Conservation (phyloP, 1,139 yeast species). For the Taiozyma sp. region DNA sequence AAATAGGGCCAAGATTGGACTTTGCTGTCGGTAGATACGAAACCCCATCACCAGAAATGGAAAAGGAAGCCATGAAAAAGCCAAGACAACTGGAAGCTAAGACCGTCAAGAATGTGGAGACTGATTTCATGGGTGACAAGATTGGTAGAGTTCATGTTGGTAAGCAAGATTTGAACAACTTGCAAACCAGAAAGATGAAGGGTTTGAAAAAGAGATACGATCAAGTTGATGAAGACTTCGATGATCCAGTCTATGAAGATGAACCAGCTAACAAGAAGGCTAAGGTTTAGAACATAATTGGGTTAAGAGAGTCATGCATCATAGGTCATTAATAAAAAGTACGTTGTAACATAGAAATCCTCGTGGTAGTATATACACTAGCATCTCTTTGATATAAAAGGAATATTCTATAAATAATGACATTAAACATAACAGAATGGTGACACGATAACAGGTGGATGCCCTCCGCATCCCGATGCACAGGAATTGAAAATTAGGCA, state of each 20-base stretch:
- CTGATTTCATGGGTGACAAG: conserved; percentile 93
- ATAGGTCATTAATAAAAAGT: neutral
- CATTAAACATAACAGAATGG: neutral
- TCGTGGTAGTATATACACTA: neutral
- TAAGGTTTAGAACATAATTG: conserved; percentile 22
- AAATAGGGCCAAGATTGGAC: conserved; percentile 94
- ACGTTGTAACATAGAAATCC: neutral
- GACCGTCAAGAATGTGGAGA: conserved; percentile 84
- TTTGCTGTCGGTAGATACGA: conserved; percentile 87
- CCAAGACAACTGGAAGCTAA: conserved; percentile 82
- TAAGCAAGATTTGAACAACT: conserved; percentile 82
- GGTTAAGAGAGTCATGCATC: neutral
- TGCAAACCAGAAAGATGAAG: conserved; percentile 98
- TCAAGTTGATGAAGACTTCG: conserved; percentile 61
- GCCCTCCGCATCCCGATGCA: neutral
- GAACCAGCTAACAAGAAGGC: conserved; percentile 39
- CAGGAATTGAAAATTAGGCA: neutral
- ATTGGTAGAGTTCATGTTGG: conserved; percentile 96
- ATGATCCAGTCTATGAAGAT: conserved; percentile 39
- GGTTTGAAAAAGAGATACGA: conserved; percentile 88
- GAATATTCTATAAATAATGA: conserved; percentile 7
- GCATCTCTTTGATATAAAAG: neutral
- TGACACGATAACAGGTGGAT: neutral
- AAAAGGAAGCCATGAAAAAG: conserved; percentile 79
- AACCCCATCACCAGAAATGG: conserved; percentile 83